Evolutionary conservation across 2,329 filamentous ascomycete species (phyloP).

Genomic region (Aspergillus oerlinghausenensis): DNA sequence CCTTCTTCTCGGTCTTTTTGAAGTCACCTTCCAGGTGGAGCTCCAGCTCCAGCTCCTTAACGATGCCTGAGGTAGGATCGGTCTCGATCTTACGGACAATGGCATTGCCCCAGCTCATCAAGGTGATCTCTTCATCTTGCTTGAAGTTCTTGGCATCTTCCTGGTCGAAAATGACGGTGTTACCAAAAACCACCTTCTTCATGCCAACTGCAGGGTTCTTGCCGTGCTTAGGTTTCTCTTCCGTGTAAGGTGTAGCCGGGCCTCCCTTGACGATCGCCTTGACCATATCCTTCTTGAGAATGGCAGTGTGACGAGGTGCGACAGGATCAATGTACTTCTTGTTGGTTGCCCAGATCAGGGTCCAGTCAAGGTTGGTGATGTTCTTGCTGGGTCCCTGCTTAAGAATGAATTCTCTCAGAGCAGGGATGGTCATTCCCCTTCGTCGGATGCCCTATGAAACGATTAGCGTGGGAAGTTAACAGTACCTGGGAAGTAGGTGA

Average conservation of each 20-base stretch:
- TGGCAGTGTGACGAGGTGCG: constrained; percentile 67
- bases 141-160: constrained; percentile 77
- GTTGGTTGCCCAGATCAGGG: constrained; percentile 54
- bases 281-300: constrained; percentile 67
- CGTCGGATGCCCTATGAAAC: constrained; percentile 38
- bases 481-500: background rate
- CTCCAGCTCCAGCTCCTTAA: constrained; percentile 71
- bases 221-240: constrained; percentile 79
- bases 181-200: constrained; percentile 79
- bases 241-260: constrained; percentile 57
- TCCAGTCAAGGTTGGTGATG: constrained; percentile 48
- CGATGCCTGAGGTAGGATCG: constrained; percentile 46
- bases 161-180: constrained; percentile 76
- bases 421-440: constrained; percentile 47
- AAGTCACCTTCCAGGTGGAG: constrained; percentile 91
- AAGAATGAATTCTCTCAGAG: constrained; percentile 47
- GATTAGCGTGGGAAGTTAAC: background rate
- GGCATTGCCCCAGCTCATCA: constrained; percentile 86
- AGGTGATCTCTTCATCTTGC: constrained; percentile 82
- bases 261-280: constrained; percentile 65
- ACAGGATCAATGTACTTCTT: constrained; percentile 79
- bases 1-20: constrained; percentile 93
- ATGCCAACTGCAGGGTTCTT: constrained; percentile 82
- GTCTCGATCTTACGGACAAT: constrained; percentile 49
- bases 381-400: constrained; percentile 48